These are phyloP conservation scores for Neonectria faginata DNA, from an alignment of 2,329 filamentous ascomycete species.

Conservation along the genomic window DNA sequence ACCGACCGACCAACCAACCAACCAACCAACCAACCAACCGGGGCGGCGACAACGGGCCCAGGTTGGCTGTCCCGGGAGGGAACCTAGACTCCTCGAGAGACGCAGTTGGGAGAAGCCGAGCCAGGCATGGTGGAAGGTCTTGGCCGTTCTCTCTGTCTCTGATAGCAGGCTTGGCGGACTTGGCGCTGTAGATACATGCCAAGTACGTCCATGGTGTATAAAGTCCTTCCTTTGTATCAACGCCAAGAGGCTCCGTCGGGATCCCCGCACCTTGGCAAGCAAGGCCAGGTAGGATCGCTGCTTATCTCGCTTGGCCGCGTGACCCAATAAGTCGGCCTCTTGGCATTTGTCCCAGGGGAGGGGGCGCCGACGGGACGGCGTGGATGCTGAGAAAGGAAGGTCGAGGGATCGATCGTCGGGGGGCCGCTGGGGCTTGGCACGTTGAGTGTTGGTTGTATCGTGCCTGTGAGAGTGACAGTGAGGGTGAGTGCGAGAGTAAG, in stretches of 20 bases:
- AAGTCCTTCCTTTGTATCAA: not conserved
- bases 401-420: conserved; percentile 34
- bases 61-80: not conserved
- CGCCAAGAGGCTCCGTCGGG: conserved; percentile 20
- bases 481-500: no score
- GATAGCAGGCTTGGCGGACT: not conserved
- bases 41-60: not conserved
- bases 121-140: not conserved
- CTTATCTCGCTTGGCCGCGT: conserved; percentile 40
- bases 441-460: not conserved
- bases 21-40: not conserved
- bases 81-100: not conserved
- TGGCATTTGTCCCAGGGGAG: conserved; percentile 23
- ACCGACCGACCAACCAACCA: not conserved
- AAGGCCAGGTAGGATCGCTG: conserved; percentile 17
- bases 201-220: no score
- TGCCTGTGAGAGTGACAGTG: not conserved
- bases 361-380: not conserved
- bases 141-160: not conserved
- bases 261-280: conserved; percentile 37
- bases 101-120: not conserved
- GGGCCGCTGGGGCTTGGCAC: conserved; percentile 30
- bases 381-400: conserved; percentile 40
- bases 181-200: not conserved
- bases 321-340: conserved; percentile 24